Evolutionary conservation across 129 eudicot genomes (phyloP), one percentile per base, ranked within the genome.

Genomic region (Rutidosis leptorrhynchoides): DNA sequence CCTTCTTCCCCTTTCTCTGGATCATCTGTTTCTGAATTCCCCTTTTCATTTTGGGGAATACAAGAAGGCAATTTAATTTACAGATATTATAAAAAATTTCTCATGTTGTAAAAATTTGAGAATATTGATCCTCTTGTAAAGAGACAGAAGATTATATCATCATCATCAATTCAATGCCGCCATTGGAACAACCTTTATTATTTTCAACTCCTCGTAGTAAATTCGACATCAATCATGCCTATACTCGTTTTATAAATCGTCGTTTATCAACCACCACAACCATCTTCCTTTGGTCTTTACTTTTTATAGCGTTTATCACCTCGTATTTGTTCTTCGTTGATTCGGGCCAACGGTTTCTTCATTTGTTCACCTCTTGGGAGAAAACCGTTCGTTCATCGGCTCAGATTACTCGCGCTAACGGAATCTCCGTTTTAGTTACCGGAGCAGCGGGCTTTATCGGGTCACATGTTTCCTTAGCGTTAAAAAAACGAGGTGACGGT

Each of bases 401-500:
- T 29, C 83, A 76, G 11, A 70, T 83, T 74, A 71, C 16, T 15
- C 84, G 87, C 12, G 20, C 70, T 43, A 62, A 72, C 25, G 87
- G 87, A 0, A 51, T 79, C 17, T 75, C 84, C 55, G 84, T 83
- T 0, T 84, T 83, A 0, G 87, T 83, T 21, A 83, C 87, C 82
- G 87, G 87, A 19, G 87, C 87, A 0, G 83, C 87, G 24, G 87
- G 87, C 5, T 82, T 82, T 73, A 81, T 82, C 59, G 87, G 87
- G 2, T 57, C 79, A 7, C 84, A 83, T 16, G 87, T 83, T 1
- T 72, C 87, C 1, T 20, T 83, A 1, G 80, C 87, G 0, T 32
- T 83, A 0, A 83, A 83, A 74, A 70, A 54, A 35, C 80, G 85
- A 0, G 88, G 88, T 0, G 88, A 80, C 49, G 85, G 89, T 16